Evolutionary conservation across 192 early-diverging fungal genomes (phyloP).

Genomic region (Linnemannia hyalina): DNA sequence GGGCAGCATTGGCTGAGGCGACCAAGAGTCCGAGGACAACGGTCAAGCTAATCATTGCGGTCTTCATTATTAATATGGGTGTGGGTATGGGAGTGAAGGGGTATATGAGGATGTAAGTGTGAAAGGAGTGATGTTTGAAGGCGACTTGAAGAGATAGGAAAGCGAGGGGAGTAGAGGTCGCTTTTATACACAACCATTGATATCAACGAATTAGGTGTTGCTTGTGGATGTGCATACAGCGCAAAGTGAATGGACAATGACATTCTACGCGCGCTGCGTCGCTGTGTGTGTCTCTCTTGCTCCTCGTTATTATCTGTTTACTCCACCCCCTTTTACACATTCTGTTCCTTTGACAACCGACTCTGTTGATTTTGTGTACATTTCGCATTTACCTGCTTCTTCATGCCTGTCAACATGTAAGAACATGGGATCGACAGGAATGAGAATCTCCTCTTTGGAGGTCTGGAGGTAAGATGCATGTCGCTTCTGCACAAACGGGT

Average conservation of each 20-base stretch:
- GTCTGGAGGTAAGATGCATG: neutral
- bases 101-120: neutral
- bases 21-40: constrained; percentile 42
- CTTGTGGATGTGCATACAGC: no score
- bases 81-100: constrained; percentile 4
- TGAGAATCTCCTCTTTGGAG: constrained; percentile 21
- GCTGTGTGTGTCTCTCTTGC: neutral
- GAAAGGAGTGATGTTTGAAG: neutral
- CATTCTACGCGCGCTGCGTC: neutral
- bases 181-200: constrained; percentile 2
- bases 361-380: neutral
- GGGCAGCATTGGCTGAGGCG: constrained; percentile 1
- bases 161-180: neutral
- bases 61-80: constrained; percentile 30
- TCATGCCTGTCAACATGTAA: neutral
- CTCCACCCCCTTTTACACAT: neutral
- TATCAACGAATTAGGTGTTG: no score
- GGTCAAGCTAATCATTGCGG: constrained; percentile 27
- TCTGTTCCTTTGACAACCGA: constrained; percentile 2
- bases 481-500: neutral
- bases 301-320: neutral
- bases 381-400: neutral
- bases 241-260: neutral
- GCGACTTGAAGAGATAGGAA: neutral
- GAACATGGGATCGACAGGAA: constrained; percentile 35